Conservation (phyloP, 2,329 filamentous ascomycete species). For the Parasarocladium wereldwijsianum region DNA sequence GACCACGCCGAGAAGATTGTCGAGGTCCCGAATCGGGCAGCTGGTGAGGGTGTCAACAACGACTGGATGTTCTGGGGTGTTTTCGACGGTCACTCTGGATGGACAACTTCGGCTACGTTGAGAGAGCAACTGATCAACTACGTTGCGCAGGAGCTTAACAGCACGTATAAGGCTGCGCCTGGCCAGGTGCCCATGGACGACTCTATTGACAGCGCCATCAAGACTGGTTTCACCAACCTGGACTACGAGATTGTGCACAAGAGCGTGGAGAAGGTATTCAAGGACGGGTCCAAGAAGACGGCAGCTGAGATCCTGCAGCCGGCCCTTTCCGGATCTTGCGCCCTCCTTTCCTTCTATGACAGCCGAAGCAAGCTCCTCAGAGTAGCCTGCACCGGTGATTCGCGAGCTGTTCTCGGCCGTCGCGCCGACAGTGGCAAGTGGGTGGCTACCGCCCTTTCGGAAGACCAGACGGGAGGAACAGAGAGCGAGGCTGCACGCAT, state of each 20-base stretch:
- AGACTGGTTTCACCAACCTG: conserved; percentile 73
- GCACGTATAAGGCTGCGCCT: conserved; percentile 65
- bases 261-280: conserved; percentile 81
- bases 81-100: conserved; percentile 93
- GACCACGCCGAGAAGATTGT: conserved; percentile 98
- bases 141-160: conserved; percentile 84
- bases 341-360: conserved; percentile 92
- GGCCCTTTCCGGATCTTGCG: conserved; percentile 92
- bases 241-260: conserved; percentile 92
- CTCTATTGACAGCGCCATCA: conserved; percentile 81
- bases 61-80: conserved; percentile 99
- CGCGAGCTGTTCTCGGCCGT: conserved; percentile 82
- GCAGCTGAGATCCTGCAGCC: conserved; percentile 86
- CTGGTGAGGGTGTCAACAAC: conserved; percentile 35
- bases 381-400: conserved; percentile 94
- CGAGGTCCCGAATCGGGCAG: conserved; percentile 55
- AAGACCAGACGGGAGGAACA: conserved; percentile 87
- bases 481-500: conserved; percentile 71
- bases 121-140: conserved; percentile 85
- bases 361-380: conserved; percentile 71
- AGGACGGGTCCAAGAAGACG: conserved; percentile 75
- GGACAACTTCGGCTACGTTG: conserved; percentile 94
- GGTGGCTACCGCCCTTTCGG: conserved; percentile 77
- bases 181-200: conserved; percentile 54
- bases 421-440: conserved; percentile 69